Evolutionary conservation across 1,284 basidiomycete genomes (phyloP), one percentile per base, ranked within the genome.

Genomic region (Tremellales sp.): DNA sequence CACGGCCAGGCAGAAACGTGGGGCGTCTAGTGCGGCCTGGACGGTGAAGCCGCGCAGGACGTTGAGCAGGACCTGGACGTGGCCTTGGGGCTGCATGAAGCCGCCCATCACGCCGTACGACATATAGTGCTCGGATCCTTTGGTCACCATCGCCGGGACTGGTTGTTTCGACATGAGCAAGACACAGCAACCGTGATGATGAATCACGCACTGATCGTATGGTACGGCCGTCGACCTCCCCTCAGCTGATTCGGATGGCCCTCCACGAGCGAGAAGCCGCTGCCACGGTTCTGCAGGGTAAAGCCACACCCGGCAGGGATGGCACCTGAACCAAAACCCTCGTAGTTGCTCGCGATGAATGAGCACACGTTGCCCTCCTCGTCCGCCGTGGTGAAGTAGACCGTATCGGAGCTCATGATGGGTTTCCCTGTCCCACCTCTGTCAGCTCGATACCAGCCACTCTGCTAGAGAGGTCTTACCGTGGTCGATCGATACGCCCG

Each of bases 171-270:
- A 35, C 34, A 8, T 4, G 33, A 2, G 8, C 10, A 18, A 4
- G n/a, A n/a, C n/a, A n/a, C n/a, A n/a, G n/a, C n/a, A n/a, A n/a
- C n/a, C n/a, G n/a, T n/a, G 13, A 5, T 13, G 14, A 50, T 53
- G 94, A n/a, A n/a, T n/a, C n/a, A n/a, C n/a, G n/a, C n/a, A n/a
- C n/a, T 93, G 63, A 95, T 97, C 5, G 92, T 97, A 66, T 97
- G 92, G 69, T 93, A 95, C 2, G 92, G 91, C 14, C 90, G 78
- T 74, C 95, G 95, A 6, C 85, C 81, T 21, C 85, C 85, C 78
- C 81, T 73, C 50, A 87, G 74, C 32, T 78, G 79, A 69, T 98
- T 97, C 0, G 88, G 85, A 66, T 97, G 93, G 0, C 81, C 82
- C 50, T 87, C 81, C 41, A 78, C 75, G 18, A 97, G 76, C 5